Base-by-base conservation (phyloP, 192 early-diverging fungal genomes). In the Spinellus fusiger region DNA sequence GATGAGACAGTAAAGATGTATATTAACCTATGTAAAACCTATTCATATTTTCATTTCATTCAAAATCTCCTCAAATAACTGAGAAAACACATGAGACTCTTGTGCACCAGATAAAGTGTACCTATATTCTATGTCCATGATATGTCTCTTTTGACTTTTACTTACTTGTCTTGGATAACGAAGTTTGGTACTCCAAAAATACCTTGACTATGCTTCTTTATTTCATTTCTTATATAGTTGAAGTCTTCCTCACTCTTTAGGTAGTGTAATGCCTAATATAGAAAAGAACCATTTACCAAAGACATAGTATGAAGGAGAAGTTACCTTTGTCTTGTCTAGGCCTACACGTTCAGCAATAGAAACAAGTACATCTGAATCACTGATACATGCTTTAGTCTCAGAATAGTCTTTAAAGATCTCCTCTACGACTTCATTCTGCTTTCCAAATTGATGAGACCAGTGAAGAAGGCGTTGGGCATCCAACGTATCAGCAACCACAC, bases 151-250 rank as follows among this genome's bases (percentile, higher is more conserved):
- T 13, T 22, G n/a, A 61, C 10, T 15, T 47, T 37, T 31, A 74
- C 77, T 50, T 79, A 86, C 58, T 73, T 83, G 47, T 80, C 70
- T 13, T 80, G 67, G 61, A 90, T 83, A 12, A 77, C 80, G 55
- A 86, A 85, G 53, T 84, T 77, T 29, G 90, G 90, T 18, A 93
- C 90, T 40, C 90, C 89, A 26, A 70, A 65, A 6, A 90, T 73
- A 8, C 84, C 80, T 31, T 60, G 15, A 31, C 71, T 73, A 0
- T 72, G 75, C 1, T 69, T 52, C 31, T 68, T 64, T 25, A 89
- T 75, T 23, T 75, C 70, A 3, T 69, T 55, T 47, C 76, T 65
- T 8, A 86, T 68, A 23, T 80, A 77, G 15, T 76, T 66, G 1
- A 73, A 56, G 27, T 82, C 83, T 13, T 86, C 68, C 27, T 75